A percentile compares a stretch with the other conserved stretches of the same genome.
Evolutionary conservation across 2,329 filamentous ascomycete genomes (phyloP).

Genomic region (Berkeleyomyces basicola): DNA sequence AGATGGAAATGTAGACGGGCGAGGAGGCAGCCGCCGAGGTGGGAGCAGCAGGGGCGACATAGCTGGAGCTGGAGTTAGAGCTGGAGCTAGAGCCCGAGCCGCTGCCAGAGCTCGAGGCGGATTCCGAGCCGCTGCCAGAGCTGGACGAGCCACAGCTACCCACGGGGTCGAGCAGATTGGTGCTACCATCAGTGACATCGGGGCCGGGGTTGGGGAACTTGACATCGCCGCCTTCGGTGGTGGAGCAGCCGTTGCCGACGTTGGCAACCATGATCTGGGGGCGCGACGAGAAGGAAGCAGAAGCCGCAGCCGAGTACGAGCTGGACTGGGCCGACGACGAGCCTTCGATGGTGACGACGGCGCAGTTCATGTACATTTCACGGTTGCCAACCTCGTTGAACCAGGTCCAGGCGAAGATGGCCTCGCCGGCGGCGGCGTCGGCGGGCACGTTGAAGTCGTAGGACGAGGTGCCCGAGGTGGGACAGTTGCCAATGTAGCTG

Average conservation of each 20-base stretch:
- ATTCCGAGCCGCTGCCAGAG: slow-evolving; percentile 12
- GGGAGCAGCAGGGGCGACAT: slow-evolving; percentile 16
- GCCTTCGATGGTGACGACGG: slow-evolving; percentile 44
- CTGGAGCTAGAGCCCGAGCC: slow-evolving; percentile 7
- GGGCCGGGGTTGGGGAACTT: slow-evolving; percentile 50
- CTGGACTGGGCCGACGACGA: slow-evolving; percentile 16
- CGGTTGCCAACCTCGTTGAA: slow-evolving; percentile 62
- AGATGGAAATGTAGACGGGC: slow-evolving; percentile 14
- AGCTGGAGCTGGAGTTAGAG: neutral
- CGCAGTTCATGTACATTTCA: slow-evolving; percentile 82
- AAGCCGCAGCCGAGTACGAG: slow-evolving; percentile 13
- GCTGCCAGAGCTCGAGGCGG: slow-evolving; percentile 13
- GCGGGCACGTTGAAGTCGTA: slow-evolving; percentile 52
- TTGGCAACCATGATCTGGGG: slow-evolving; percentile 60
- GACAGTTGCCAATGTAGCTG: slow-evolving; percentile 39
- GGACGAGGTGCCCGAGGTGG: slow-evolving; percentile 26
- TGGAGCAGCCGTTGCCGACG: slow-evolving; percentile 41
- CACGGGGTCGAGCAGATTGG: slow-evolving; percentile 21
- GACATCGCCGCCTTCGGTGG: slow-evolving; percentile 39
- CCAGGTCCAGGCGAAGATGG: slow-evolving; percentile 61
- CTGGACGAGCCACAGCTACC: slow-evolving; percentile 22
- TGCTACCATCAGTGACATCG: slow-evolving; percentile 28
- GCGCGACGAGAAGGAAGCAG: slow-evolving; percentile 34
- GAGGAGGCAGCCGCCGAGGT: slow-evolving; percentile 15
- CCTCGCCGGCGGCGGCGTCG: slow-evolving; percentile 43